A percentile compares a stretch with the other conserved stretches of the same genome.
These are phyloP conservation scores for Tephrocybe sp. DNA, from an alignment of 768 basidiomycete genomes.

Conservation along the genomic window DNA sequence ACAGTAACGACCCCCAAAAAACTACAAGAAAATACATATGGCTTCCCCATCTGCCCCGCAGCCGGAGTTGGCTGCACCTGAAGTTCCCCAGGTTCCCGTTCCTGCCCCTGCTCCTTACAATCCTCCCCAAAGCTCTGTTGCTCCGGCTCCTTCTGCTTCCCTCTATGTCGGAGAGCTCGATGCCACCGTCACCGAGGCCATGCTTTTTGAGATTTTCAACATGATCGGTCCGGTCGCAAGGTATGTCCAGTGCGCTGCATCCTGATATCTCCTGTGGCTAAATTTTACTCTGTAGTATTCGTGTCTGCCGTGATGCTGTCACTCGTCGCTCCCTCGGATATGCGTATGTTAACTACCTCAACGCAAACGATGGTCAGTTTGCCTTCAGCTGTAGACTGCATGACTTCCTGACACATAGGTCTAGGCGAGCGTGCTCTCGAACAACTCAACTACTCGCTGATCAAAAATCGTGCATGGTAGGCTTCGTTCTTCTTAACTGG, in stretches of 20 bases:
- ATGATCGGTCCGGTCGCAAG: slow-evolving; percentile 99
- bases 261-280: background rate
- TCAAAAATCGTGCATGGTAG: slow-evolving; percentile 96
- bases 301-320: slow-evolving; percentile 99
- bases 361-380: slow-evolving; percentile 82
- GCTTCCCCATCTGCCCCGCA: slow-evolving; percentile 55
- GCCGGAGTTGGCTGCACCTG: slow-evolving; percentile 53
- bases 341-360: slow-evolving; percentile 99
- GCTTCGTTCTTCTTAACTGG: slow-evolving; percentile 23
- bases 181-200: slow-evolving; percentile 96
- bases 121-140: slow-evolving; percentile 51
- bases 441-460: slow-evolving; percentile 98
- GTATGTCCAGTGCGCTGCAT: slow-evolving; percentile 41
- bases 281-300: slow-evolving; percentile 62
- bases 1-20: slow-evolving; percentile 84
- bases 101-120: slow-evolving; percentile 55
- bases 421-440: slow-evolving; percentile 98
- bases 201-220: slow-evolving; percentile 99
- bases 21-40: slow-evolving; percentile 51
- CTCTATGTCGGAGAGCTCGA: slow-evolving; percentile 99
- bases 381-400: background rate
- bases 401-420: slow-evolving; percentile 10
- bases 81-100: slow-evolving; percentile 44
- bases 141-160: slow-evolving; percentile 82
- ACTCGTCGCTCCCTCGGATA: slow-evolving; percentile 99